Conservation (phyloP, 495 filamentous ascomycete species). For the Hyaloscypha finlandica region DNA sequence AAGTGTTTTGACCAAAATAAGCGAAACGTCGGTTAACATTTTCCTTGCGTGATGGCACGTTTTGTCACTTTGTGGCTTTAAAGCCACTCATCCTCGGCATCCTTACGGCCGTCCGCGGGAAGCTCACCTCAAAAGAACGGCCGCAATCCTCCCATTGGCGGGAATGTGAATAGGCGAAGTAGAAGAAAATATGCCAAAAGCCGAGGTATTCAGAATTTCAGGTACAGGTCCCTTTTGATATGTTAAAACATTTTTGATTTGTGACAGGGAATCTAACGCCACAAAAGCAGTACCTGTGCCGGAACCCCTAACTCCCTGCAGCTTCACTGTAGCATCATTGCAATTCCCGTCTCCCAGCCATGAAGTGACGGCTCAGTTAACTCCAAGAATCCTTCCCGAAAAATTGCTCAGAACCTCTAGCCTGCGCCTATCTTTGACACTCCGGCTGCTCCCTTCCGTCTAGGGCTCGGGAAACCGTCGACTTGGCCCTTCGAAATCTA, state of each 20-base stretch:
- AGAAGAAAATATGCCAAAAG: background rate
- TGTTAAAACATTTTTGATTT: background rate
- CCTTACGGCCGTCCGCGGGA: background rate
- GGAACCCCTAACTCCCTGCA: no score
- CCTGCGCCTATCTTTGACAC: background rate
- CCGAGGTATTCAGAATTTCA: background rate
- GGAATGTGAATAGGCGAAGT: background rate
- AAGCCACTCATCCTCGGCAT: background rate
- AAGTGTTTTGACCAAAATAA: background rate
- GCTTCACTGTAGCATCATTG: no score
- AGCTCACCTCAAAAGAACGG: background rate
- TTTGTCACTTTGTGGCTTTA: background rate
- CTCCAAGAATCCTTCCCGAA: background rate
- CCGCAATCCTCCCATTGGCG: background rate
- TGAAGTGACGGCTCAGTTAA: background rate
- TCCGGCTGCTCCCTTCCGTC: background rate
- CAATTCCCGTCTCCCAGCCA: no score
- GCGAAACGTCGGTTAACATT: background rate
- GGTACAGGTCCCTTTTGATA: background rate
- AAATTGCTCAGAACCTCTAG: background rate
- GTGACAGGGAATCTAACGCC: background rate
- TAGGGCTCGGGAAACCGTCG: background rate
- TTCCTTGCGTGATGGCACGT: background rate
- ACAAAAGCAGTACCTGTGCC: background rate
- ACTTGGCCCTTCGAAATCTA: constrained; percentile 31